These are phyloP conservation scores for Abrus pulchellus DNA, from an alignment of 306 rosid genomes.

Conservation along the genomic window DNA sequence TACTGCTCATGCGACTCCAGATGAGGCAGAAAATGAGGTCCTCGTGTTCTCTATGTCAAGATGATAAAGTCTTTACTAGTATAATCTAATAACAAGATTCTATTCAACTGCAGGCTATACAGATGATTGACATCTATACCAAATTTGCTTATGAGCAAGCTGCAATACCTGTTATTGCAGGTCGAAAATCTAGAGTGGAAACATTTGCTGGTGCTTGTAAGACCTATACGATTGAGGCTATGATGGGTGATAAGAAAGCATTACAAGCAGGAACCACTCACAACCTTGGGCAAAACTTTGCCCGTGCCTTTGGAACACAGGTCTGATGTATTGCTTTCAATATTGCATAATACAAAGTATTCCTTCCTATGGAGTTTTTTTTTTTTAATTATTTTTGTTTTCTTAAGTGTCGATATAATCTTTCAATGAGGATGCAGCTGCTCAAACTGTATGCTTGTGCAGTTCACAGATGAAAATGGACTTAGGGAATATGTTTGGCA, in stretches of 20 bases:
- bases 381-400: conserved; percentile 1
- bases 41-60: conserved; percentile 35
- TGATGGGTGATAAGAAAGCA: conserved; percentile 99
- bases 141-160: conserved; percentile 92
- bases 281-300: conserved; percentile 97
- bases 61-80: conserved; percentile 5
- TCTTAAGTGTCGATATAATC: conserved; percentile 37
- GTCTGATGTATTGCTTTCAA: conserved; percentile 39
- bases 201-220: conserved; percentile 95
- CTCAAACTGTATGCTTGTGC: conserved; percentile 54
- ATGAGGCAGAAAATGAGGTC: conserved; percentile 98
- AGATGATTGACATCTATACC: conserved; percentile 94
- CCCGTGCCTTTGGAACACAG: conserved; percentile 95
- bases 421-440: conserved; percentile 42
- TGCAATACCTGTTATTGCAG: conserved; percentile 92
- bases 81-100: conserved; percentile 37
- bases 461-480: conserved; percentile 95
- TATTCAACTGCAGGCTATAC: conserved; percentile 83
- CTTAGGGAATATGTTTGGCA: conserved; percentile 90
- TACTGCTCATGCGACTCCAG: conserved; percentile 91
- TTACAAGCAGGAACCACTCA: conserved; percentile 99
- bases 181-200: conserved; percentile 95
- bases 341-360: conserved; percentile 13
- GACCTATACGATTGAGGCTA: conserved; percentile 97
- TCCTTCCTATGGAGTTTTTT: conserved; percentile 7